These are phyloP conservation scores for Candida cerambycidarum DNA, from an alignment of 805 yeast species.

Conservation along the genomic window DNA sequence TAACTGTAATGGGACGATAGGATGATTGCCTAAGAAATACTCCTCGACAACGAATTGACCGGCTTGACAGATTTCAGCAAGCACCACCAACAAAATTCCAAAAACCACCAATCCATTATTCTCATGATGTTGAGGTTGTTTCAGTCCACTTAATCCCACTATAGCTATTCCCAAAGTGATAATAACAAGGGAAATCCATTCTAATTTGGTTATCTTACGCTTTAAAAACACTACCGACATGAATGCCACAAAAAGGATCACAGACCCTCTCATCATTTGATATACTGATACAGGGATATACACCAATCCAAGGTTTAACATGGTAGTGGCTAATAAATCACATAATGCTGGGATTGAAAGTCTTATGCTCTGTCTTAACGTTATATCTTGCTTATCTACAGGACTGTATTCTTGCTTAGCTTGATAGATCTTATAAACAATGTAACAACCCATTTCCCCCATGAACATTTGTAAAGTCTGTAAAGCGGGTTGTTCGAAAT, in stretches of 20 bases:
- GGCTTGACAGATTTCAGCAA: conserved; percentile 70
- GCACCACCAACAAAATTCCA: conserved; percentile 58
- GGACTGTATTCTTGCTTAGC: conserved; percentile 12
- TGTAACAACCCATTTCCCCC: conserved; percentile 59
- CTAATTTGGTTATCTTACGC: conserved; percentile 53
- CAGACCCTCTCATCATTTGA: conserved; percentile 83
- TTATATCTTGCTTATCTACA: conserved; percentile 11
- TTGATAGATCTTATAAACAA: conserved; percentile 33
- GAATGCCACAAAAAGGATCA: conserved; percentile 73
- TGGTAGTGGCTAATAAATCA: conserved; percentile 71
- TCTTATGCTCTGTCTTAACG: conserved; percentile 20
- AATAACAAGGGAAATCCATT: conserved; percentile 66
- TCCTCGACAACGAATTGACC: conserved; percentile 79
- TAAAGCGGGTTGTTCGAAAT: conserved; percentile 74
- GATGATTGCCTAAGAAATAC: conserved; percentile 52
- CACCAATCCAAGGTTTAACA: conserved; percentile 72
- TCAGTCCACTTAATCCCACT: conserved; percentile 70
- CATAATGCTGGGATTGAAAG: conserved; percentile 64
- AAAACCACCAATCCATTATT: conserved; percentile 33
- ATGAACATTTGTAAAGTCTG: conserved; percentile 82
- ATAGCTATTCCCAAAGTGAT: conserved; percentile 68
- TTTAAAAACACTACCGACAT: conserved; percentile 64
- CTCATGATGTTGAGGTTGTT: conserved; percentile 15
- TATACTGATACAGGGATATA: conserved; percentile 77
- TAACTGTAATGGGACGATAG: conserved; percentile 59